These are phyloP conservation scores for Penicillium sclerotiorum DNA, from an alignment of 2,329 filamentous ascomycete genomes.

Conservation along the genomic window DNA sequence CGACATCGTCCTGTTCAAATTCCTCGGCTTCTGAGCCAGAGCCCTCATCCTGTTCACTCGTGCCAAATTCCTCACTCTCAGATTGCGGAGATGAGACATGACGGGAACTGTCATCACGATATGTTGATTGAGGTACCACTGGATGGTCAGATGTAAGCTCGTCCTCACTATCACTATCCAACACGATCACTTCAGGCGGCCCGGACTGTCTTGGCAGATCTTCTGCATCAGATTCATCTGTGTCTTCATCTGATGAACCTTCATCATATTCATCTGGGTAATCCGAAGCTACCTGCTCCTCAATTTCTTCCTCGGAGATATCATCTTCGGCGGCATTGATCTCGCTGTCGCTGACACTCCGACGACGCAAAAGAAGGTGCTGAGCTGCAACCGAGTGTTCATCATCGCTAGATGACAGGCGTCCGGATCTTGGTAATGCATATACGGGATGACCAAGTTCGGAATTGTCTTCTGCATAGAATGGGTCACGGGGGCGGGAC, in stretches of 20 bases:
- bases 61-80: constrained; percentile 1
- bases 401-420: too few relatives aligned
- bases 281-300: not conserved
- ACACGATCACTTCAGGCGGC: constrained; percentile 42
- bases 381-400: constrained; percentile 3
- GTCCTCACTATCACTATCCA: constrained; percentile 48
- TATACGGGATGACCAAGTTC: too few relatives aligned
- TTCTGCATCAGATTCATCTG: constrained; percentile 13
- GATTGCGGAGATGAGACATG: too few relatives aligned
- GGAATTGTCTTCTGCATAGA: too few relatives aligned
- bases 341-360: constrained; percentile 1
- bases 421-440: too few relatives aligned
- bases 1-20: constrained; percentile 3
- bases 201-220: constrained; percentile 6
- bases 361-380: not conserved
- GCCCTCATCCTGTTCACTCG: constrained; percentile 3
- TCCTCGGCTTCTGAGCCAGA: constrained; percentile 1
- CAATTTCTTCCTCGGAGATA: constrained; percentile 4
- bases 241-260: constrained; percentile 19
- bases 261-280: constrained; percentile 16
- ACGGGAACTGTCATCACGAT: too few relatives aligned
- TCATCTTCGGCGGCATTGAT: constrained; percentile 15
- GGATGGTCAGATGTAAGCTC: constrained; percentile 26
- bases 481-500: too few relatives aligned
- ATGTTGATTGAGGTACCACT: not conserved